These are phyloP conservation scores for Colletotrichum sp. DNA, from an alignment of 2,329 filamentous ascomycete genomes.

Conservation along the genomic window DNA sequence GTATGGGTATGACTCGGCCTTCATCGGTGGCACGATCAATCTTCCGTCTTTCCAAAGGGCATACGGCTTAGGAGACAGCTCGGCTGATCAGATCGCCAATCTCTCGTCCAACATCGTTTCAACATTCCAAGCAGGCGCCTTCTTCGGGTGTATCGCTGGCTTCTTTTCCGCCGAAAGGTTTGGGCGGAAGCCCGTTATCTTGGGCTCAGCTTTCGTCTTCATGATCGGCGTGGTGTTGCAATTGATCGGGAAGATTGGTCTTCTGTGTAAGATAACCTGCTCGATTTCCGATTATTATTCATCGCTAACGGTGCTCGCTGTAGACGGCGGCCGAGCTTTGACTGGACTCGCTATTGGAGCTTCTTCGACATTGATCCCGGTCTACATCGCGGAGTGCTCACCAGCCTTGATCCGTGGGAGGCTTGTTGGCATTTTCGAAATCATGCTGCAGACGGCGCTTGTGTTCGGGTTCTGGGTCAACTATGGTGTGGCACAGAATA, in stretches of 20 bases:
- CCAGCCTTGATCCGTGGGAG: not conserved
- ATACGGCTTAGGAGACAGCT: accelerated
- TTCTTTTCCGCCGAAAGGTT: not conserved
- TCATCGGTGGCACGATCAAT: not conserved
- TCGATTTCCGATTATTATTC: accelerated
- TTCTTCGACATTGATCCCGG: not conserved
- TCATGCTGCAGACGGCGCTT: not conserved
- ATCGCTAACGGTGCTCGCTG: not conserved
- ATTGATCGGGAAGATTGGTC: not conserved
- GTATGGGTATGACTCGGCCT: not conserved
- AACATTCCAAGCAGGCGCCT: not conserved
- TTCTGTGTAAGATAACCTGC: not conserved
- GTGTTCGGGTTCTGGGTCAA: not conserved
- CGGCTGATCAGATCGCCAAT: not conserved
- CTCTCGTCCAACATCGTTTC: not conserved
- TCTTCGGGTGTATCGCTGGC: not conserved
- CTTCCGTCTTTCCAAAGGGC: not conserved
- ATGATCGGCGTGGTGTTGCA: not conserved
- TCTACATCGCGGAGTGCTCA: not conserved
- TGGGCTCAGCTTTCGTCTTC: not conserved
- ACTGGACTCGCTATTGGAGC: not conserved
- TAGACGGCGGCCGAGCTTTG: not conserved
- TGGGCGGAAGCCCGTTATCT: not conserved
- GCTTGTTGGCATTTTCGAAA: not conserved
- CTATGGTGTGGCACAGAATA: not conserved